Base-by-base conservation (phyloP, 2,329 filamentous ascomycete species). In the Zymoseptoria ardabiliae region DNA sequence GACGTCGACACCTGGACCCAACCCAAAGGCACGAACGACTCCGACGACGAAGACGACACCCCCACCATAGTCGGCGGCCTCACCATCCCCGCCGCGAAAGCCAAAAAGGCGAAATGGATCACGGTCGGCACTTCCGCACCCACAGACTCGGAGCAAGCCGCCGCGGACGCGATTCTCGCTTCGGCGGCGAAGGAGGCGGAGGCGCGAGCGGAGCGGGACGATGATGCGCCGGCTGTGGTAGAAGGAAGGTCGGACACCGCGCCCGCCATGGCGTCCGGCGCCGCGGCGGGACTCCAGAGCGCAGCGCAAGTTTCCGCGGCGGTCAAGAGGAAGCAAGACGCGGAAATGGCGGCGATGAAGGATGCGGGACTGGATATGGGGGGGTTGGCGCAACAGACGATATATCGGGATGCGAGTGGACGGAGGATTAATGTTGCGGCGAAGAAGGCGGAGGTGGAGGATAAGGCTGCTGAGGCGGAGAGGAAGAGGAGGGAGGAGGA, bases 391-490 rank as follows among this genome's bases (percentile, higher is more conserved):
- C 82, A 87, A 68, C 91, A 97, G 75, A 96, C 93, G 0, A 91
- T 97, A 22, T 97, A 97, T 73, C 89, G 94, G 68, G 94, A 99
- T 75, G 94, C 95, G 10, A 94, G 89, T 2, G 94, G 94, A 11
- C 84, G 92, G n/a, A 87, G 96, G 58, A 92, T 99, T 64, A 96
- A 99, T 70, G 84, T 97, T 22, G 86, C 87, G 19, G 90, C 96
- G 88, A 91, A 90, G 74, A 84, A 92, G 22, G 92, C 91, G 20
- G 91, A 97, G 73, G 88, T 90, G 55, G 83, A 90, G n/a, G 83
- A 85, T 54, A 90, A 89, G 66, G 88, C 87, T 0, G 87, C 91
- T 68, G 87, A 90, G 65, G 84, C 85, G 55, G 85, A 80, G 55
- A 74, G 76, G 54, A 84, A 87, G 67, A 87, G 88, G 71, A 77